Percentiles rank a stretch among this genome's conserved stretches.
These are phyloP conservation scores for Penicillium macrosclerotiorum DNA, from an alignment of 495 filamentous ascomycete genomes.

Conservation along the genomic window DNA sequence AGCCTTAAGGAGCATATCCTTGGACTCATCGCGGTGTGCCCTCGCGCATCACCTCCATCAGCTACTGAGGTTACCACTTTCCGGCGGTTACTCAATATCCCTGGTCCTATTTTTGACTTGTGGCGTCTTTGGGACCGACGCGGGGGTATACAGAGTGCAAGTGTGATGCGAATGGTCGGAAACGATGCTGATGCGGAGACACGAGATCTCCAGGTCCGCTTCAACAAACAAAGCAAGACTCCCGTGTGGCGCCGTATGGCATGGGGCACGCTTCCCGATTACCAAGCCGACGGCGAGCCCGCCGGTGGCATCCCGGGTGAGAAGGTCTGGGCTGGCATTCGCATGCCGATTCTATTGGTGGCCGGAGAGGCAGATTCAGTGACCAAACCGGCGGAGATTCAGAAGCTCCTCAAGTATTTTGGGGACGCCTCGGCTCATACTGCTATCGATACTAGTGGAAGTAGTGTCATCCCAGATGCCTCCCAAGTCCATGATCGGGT, in stretches of 20 bases:
- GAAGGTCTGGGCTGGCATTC: conserved; percentile 70
- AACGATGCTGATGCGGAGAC: conserved; percentile 68
- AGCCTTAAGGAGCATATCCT: conserved; percentile 60
- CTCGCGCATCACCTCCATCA: conserved; percentile 60
- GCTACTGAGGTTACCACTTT: conserved; percentile 50
- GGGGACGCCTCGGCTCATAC: conserved; percentile 29
- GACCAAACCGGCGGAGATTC: conserved; percentile 66
- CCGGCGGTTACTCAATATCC: conserved; percentile 61
- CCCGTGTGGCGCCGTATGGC: conserved; percentile 84
- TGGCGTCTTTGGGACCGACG: conserved; percentile 78
- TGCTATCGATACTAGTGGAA: conserved; percentile 42
- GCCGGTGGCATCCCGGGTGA: conserved; percentile 66
- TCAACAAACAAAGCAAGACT: conserved; percentile 79
- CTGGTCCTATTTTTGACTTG: conserved; percentile 69
- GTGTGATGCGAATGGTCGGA: conserved; percentile 79
- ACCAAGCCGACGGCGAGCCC: conserved; percentile 41
- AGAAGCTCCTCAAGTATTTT: conserved; percentile 63
- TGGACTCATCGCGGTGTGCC: conserved; percentile 79
- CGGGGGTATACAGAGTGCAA: conserved; percentile 73
- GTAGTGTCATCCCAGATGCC: conserved; percentile 44
- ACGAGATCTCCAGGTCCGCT: conserved; percentile 74
- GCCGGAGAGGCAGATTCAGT: conserved; percentile 76
- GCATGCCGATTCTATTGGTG: conserved; percentile 72
- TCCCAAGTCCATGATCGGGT: conserved; percentile 33
- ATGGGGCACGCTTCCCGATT: conserved; percentile 62